Conservation (phyloP, 805 yeast genomes). For the Kurtzmaniella cleridarum region DNA sequence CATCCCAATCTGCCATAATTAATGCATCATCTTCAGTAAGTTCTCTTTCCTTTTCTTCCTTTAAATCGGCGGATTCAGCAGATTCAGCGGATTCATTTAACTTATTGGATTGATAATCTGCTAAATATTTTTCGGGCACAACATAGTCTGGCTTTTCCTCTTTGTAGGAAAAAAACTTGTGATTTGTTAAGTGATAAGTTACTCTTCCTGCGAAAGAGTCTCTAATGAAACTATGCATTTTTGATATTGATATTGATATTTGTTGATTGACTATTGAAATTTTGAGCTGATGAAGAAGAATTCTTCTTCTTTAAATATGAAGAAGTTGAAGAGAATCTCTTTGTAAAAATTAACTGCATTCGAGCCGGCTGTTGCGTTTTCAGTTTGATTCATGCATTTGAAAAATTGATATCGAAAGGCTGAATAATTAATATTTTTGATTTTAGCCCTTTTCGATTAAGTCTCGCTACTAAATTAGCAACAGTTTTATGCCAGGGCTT, state of each 20-base stretch:
- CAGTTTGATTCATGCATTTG: too few species aligned
- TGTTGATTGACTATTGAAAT: background rate
- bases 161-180: constrained; percentile 16
- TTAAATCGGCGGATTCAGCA: constrained; percentile 8
- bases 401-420: too few species aligned
- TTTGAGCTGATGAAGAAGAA: background rate
- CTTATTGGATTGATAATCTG: constrained; percentile 1
- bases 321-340: too few species aligned
- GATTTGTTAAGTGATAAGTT: constrained; percentile 21
- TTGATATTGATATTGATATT: background rate
- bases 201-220: constrained; percentile 27
- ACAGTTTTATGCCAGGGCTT: too few species aligned
- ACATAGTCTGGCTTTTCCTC: constrained; percentile 27
- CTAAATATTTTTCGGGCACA: constrained; percentile 27
- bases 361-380: too few species aligned
- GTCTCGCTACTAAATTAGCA: too few species aligned
- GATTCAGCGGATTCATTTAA: background rate
- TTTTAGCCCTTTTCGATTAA: too few species aligned
- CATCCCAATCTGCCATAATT: constrained; percentile 21
- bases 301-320: background rate
- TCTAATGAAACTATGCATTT: constrained; percentile 18
- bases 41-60: constrained; percentile 1
- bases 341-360: too few species aligned
- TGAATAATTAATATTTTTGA: too few species aligned
- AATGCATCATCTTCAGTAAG: background rate